A percentile compares a stretch with the other conserved stretches of the same genome.
These are phyloP conservation scores for Elaeis guineensis DNA, from an alignment of 176 grass and related monocot genomes.

Conservation along the genomic window DNA sequence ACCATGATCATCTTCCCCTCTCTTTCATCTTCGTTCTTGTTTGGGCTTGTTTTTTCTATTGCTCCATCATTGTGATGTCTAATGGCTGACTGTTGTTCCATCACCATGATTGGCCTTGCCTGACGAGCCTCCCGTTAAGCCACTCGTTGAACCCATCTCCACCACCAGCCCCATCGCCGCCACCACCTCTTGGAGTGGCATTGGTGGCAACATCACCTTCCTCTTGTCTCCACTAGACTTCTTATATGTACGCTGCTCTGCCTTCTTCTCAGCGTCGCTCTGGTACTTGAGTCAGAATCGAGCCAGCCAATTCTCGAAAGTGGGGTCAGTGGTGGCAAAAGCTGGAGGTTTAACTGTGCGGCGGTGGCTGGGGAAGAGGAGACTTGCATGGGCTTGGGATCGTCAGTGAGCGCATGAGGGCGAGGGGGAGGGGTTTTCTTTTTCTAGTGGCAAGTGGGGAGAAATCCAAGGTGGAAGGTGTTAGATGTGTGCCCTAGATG, in stretches of 20 bases:
- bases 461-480: constrained; percentile 16
- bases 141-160: constrained; percentile 77
- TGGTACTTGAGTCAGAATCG: constrained; percentile 48
- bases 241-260: constrained; percentile 20
- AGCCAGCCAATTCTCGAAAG: constrained; percentile 47
- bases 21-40: no score
- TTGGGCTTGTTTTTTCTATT: no score
- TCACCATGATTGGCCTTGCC: constrained; percentile 18
- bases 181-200: constrained; percentile 48
- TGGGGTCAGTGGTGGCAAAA: constrained; percentile 4
- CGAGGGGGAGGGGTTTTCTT: not conserved
- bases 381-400: constrained; percentile 16
- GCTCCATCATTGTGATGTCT: no score
- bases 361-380: constrained; percentile 16
- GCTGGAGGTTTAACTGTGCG: not conserved
- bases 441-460: constrained; percentile 16
- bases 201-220: constrained; percentile 68
- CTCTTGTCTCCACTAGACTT: constrained; percentile 13
- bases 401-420: constrained; percentile 28
- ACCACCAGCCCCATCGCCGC: no score
- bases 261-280: constrained; percentile 63
- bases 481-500: no score
- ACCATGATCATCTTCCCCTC: no score
- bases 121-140: constrained; percentile 53
- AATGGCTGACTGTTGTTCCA: no score